These are phyloP conservation scores for Colletotrichum musicola DNA, from an alignment of 2,329 filamentous ascomycete genomes.

Conservation along the genomic window DNA sequence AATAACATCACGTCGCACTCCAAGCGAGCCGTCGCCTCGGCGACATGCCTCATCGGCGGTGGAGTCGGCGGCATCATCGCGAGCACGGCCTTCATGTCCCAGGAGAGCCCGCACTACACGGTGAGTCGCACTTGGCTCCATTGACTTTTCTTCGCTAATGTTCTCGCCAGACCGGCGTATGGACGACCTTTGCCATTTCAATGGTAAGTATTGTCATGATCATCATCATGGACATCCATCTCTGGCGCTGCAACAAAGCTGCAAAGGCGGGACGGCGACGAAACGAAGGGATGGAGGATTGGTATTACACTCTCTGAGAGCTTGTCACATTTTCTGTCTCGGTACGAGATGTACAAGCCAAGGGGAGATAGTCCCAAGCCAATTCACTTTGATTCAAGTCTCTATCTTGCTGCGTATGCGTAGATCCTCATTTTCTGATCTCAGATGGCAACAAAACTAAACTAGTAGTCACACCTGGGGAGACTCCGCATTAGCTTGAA, in stretches of 20 bases:
- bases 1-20: constrained; percentile 48
- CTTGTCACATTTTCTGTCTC: too few relatives aligned
- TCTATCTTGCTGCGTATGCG: too few relatives aligned
- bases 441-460: too few relatives aligned
- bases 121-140: constrained; percentile 17
- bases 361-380: too few relatives aligned
- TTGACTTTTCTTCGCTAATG: not conserved
- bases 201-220: constrained; percentile 30
- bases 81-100: constrained; percentile 40
- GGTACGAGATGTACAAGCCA: too few relatives aligned
- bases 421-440: too few relatives aligned
- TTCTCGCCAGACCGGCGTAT: constrained; percentile 25
- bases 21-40: constrained; percentile 46
- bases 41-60: constrained; percentile 46
- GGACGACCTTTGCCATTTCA: constrained; percentile 33
- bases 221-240: constrained; percentile 33
- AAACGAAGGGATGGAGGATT: constrained; percentile 31
- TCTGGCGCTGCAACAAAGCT: constrained; percentile 33
- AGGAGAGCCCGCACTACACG: constrained; percentile 41
- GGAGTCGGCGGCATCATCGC: constrained; percentile 44
- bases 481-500: too few relatives aligned
- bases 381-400: too few relatives aligned
- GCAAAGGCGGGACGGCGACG: constrained; percentile 21
- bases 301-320: constrained; percentile 34
- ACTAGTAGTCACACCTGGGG: too few relatives aligned